These are phyloP conservation scores for Diaporthe humulicola DNA, from an alignment of 2,329 filamentous ascomycete genomes.

Conservation along the genomic window DNA sequence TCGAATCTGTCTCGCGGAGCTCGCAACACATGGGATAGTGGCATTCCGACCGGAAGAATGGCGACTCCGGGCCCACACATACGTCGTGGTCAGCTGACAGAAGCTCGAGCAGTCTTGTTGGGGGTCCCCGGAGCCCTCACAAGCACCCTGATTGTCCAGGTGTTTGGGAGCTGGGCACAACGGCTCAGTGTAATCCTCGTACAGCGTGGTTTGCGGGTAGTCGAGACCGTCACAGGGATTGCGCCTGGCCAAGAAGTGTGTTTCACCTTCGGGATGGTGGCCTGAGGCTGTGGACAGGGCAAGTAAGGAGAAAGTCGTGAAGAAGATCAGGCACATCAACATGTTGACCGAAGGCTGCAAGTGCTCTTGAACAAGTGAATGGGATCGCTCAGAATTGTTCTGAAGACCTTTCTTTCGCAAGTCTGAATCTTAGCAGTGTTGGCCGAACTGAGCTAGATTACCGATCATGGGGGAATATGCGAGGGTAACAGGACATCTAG, in stretches of 20 bases:
- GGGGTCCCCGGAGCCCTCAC: background rate
- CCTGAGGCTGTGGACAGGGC: background rate
- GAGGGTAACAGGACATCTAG: background rate
- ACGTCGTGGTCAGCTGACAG: background rate
- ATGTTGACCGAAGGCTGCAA: background rate
- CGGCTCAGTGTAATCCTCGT: background rate
- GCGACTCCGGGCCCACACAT: slow-evolving; percentile 3
- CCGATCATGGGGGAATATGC: background rate
- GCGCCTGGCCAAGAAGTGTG: background rate
- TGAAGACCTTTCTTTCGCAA: background rate
- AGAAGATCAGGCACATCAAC: background rate
- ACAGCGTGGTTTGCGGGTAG: background rate
- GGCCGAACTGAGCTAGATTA: too few relatives aligned
- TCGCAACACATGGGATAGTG: slow-evolving; percentile 11
- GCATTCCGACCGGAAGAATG: background rate
- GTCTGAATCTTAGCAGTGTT: background rate
- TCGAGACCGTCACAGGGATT: background rate
- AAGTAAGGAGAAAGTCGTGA: background rate
- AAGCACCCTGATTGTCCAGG: background rate
- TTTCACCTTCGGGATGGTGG: background rate
- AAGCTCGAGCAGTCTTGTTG: background rate
- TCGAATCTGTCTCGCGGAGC: background rate
- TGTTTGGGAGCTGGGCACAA: background rate
- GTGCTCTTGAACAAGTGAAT: background rate
- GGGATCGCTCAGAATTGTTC: background rate